Conservation (phyloP, 2,329 filamentous ascomycete species). For the Phialophora chinensis region DNA sequence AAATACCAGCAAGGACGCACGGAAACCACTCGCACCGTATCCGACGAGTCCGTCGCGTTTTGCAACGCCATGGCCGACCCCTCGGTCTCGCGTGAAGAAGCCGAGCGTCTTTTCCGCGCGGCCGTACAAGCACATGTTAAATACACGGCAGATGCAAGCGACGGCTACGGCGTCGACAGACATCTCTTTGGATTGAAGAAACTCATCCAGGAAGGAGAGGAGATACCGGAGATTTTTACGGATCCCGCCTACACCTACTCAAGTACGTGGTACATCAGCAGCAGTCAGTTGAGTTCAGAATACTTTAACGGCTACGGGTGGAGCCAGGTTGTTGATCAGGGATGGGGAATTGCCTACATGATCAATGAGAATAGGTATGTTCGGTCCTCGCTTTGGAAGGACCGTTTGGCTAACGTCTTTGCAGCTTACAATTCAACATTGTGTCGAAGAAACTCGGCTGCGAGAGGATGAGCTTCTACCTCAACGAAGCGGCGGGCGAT, state of each 20-base stretch:
- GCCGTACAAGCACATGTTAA: slow-evolving; percentile 82
- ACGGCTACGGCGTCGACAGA: slow-evolving; percentile 92
- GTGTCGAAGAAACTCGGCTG: slow-evolving; percentile 91
- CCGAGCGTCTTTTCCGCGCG: slow-evolving; percentile 77
- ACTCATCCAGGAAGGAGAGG: slow-evolving; percentile 78
- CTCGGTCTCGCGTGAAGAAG: slow-evolving; percentile 66
- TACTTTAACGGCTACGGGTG: slow-evolving; percentile 99
- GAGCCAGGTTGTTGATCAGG: slow-evolving; percentile 95
- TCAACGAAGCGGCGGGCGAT: slow-evolving; percentile 91
- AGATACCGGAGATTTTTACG: slow-evolving; percentile 79
- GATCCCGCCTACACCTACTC: slow-evolving; percentile 88
- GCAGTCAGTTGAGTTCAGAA: slow-evolving; percentile 88
- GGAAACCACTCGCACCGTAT: slow-evolving; percentile 91
- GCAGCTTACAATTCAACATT: slow-evolving; percentile 94
- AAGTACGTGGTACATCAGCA: slow-evolving; percentile 85
- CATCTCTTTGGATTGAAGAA: slow-evolving; percentile 98
- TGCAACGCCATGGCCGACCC: slow-evolving; percentile 84
- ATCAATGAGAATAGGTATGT: slow-evolving; percentile 94
- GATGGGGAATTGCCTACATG: slow-evolving; percentile 99
- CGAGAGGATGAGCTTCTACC: slow-evolving; percentile 91
- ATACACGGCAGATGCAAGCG: slow-evolving; percentile 87
- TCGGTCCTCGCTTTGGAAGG: slow-evolving; percentile 5
- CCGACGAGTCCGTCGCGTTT: slow-evolving; percentile 88
- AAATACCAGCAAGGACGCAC: slow-evolving; percentile 96
- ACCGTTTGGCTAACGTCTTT: not conserved